Evolutionary conservation across 306 rosid genomes (phyloP).

Genomic region (Delonix regia): DNA sequence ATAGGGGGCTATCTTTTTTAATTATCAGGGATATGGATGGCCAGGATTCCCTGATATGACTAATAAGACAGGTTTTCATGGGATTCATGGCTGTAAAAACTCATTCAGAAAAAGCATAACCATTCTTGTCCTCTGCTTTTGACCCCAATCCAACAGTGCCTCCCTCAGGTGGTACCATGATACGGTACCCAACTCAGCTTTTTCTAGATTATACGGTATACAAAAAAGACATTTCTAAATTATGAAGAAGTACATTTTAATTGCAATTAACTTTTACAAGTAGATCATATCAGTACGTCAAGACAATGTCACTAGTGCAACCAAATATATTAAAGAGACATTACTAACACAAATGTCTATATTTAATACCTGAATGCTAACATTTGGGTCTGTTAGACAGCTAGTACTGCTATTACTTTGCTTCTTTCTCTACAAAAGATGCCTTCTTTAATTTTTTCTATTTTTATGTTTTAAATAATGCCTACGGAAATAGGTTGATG

Average conservation of each 20-base stretch:
- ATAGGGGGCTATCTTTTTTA: background rate
- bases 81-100: constrained; percentile 38
- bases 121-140: constrained; percentile 59
- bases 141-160: background rate
- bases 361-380: background rate
- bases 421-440: constrained; percentile 37
- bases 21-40: constrained; percentile 46
- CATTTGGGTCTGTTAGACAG: background rate
- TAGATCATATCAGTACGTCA: no score
- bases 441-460: constrained; percentile 42
- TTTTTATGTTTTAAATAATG: constrained; percentile 35
- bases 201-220: background rate
- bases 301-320: no score
- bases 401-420: background rate
- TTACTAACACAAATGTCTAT: background rate
- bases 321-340: no score
- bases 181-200: constrained; percentile 42
- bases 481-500: constrained; percentile 45
- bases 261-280: no score
- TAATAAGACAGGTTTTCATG: constrained; percentile 25
- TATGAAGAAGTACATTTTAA: no score
- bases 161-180: background rate
- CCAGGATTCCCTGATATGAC: constrained; percentile 52
- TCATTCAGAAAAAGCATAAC: constrained; percentile 31
- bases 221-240: no score